These are phyloP conservation scores for Zelonia costaricensis DNA, from an alignment of 208 protist genomes.

Conservation along the genomic window DNA sequence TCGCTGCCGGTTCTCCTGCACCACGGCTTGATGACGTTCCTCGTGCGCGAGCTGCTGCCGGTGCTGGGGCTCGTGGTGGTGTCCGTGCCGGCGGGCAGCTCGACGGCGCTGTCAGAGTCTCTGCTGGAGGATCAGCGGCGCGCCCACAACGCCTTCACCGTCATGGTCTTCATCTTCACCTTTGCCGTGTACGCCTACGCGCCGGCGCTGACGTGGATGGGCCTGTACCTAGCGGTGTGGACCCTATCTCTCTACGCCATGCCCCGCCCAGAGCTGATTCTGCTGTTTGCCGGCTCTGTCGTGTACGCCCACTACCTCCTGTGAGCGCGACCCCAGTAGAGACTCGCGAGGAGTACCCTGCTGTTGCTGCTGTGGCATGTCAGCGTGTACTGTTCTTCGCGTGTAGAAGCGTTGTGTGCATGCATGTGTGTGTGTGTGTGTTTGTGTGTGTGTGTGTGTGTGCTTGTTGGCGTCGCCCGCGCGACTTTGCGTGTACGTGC, in stretches of 20 bases:
- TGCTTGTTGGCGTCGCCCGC: not conserved
- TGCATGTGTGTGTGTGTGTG: not conserved
- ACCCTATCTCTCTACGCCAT: constrained; percentile 29
- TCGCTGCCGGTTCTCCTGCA: constrained; percentile 18
- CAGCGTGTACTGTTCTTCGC: not conserved
- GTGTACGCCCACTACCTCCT: constrained; percentile 29
- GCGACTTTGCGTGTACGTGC: not conserved
- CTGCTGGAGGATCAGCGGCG: constrained; percentile 21
- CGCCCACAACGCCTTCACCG: constrained; percentile 37
- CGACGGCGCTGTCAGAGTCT: not conserved
- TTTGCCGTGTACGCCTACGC: constrained; percentile 10
- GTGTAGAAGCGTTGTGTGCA: not conserved
- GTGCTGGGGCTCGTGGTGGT: constrained; percentile 15
- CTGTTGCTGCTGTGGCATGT: not conserved
- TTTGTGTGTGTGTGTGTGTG: not conserved
- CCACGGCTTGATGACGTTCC: constrained; percentile 33
- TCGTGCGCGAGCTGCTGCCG: constrained; percentile 37
- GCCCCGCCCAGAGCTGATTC: constrained; percentile 16
- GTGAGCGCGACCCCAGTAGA: too few species aligned
- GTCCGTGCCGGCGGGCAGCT: not conserved
- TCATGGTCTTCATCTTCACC: constrained; percentile 36
- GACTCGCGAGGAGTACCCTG: too few species aligned
- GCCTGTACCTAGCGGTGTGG: constrained; percentile 32
- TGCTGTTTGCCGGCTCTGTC: constrained; percentile 38
- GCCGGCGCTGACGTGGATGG: constrained; percentile 14